These are phyloP conservation scores for Leptographium procerum DNA, from an alignment of 2,329 filamentous ascomycete species.

Conservation along the genomic window DNA sequence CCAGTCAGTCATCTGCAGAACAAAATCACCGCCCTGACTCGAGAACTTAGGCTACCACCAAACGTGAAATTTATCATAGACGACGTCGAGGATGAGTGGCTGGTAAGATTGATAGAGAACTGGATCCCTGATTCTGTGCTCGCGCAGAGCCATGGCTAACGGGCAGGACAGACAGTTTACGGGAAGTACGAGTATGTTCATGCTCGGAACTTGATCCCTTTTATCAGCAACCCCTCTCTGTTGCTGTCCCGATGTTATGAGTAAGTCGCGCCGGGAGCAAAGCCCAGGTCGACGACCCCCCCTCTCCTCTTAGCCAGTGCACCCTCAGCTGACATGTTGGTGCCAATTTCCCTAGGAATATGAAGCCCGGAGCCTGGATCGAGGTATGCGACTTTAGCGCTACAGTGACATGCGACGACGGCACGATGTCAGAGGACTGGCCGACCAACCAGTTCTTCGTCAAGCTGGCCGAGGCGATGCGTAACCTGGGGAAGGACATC, in stretches of 20 bases:
- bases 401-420: constrained; percentile 28
- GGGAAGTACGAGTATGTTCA: constrained; percentile 44
- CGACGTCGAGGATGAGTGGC: constrained; percentile 37
- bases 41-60: constrained; percentile 30
- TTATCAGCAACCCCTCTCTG: constrained; percentile 19
- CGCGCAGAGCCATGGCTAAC: neutral
- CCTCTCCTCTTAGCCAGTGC: too few relatives aligned
- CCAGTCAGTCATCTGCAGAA: constrained; percentile 20
- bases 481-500: constrained; percentile 24
- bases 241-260: constrained; percentile 11
- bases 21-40: neutral
- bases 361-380: constrained; percentile 34
- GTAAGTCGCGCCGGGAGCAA: neutral
- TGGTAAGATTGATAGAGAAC: constrained; percentile 16
- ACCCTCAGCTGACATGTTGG: neutral
- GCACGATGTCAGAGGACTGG: constrained; percentile 28
- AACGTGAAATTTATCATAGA: constrained; percentile 10
- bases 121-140: constrained; percentile 23
- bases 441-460: constrained; percentile 21
- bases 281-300: neutral
- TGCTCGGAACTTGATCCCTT: constrained; percentile 33
- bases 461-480: constrained; percentile 15
- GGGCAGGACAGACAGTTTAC: constrained; percentile 12
- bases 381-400: constrained; percentile 35
- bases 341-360: constrained; percentile 24